Evolutionary conservation across 495 filamentous ascomycete species (phyloP), one percentile per base, ranked within the genome.

Genomic region (Aspergillus hancockii): DNA sequence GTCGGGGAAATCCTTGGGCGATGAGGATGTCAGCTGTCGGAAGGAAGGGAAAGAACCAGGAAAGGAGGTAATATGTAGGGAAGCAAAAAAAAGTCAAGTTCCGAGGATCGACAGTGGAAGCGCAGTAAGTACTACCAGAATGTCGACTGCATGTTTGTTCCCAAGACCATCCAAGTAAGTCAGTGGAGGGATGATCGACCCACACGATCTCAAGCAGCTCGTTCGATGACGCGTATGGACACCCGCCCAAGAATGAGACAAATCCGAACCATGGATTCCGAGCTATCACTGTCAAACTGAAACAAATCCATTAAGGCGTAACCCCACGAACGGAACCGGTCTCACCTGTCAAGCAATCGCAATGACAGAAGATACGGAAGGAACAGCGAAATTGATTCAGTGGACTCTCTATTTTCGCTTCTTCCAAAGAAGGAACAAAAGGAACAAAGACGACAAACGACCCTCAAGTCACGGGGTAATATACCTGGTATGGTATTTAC

Each of bases 221-320:
- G 36, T 40, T 55, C 53, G 56, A 59, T 63, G 57, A 63, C 61
- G 61, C 57, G 57, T 60, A 55, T 31, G 16, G 55, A 45, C 46
- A n/a, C 10, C 38, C 38, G 16, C 38, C n/a, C 14, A 41, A 41
- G 38, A 41, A 36, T 36, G 32, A 14, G 32, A 14, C n/a, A n/a
- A 36, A 9, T 36, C 32, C 34, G 9, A 54, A 41, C 30, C 51
- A 49, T 52, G 46, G 25, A 25, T 34, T 9, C 49, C 13, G 32
- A 36, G 32, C 32, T 36, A 36, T 36, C 10, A 14, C 18, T 34
- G 54, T 57, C 54, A 57, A 57, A 32, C 21, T 57, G 54, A 57
- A 57, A 57, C 54, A 47, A n/a, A 4, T 23, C 43, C 43, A 47
- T 47, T 47, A 47, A 47, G 12, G 19, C 23, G 43, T 47, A 47